A percentile compares a stretch with the other conserved stretches of the same genome.
Evolutionary conservation across 208 protist species (phyloP).

Genomic region (Porcisia hertigi): DNA sequence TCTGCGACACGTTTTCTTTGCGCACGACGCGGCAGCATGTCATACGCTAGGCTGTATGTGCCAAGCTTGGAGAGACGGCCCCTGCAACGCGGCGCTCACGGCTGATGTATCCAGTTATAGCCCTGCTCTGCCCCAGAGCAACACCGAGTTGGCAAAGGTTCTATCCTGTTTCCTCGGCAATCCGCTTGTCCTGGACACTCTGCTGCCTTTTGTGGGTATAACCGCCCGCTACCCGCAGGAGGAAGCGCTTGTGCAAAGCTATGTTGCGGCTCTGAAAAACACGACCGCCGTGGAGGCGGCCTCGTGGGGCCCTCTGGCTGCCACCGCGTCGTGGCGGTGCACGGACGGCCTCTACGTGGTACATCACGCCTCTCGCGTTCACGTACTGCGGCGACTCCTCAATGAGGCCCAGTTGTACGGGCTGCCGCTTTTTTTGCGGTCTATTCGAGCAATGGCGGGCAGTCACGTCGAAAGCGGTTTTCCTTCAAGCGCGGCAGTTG

Average conservation of each 20-base stretch:
- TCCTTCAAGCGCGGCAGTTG: background rate
- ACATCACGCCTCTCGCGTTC: conserved; percentile 40
- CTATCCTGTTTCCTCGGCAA: conserved; percentile 27
- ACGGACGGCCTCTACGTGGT: conserved; percentile 65
- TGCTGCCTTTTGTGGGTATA: conserved; percentile 47
- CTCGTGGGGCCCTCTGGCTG: conserved; percentile 59
- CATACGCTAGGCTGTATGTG: conserved; percentile 9
- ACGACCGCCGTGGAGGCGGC: conserved; percentile 31
- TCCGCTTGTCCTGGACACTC: conserved; percentile 21
- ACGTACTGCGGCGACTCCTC: conserved; percentile 45
- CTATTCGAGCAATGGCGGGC: conserved; percentile 45
- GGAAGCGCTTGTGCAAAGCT: conserved; percentile 40
- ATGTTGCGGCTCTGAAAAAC: conserved; percentile 30
- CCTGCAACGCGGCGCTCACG: background rate
- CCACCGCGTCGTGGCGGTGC: conserved; percentile 43
- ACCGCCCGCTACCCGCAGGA: conserved; percentile 48
- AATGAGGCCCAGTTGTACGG: conserved; percentile 71
- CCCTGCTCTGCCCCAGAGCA: background rate
- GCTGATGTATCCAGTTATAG: background rate
- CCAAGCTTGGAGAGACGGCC: background rate
- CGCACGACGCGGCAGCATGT: conserved; percentile 21
- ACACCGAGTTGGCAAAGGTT: background rate
- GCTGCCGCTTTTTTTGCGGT: conserved; percentile 84
- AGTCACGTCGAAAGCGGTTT: background rate
- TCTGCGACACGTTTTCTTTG: conserved; percentile 33